Conservation (phyloP, 345 rosid species). For the Tarenaya hassleriana region DNA sequence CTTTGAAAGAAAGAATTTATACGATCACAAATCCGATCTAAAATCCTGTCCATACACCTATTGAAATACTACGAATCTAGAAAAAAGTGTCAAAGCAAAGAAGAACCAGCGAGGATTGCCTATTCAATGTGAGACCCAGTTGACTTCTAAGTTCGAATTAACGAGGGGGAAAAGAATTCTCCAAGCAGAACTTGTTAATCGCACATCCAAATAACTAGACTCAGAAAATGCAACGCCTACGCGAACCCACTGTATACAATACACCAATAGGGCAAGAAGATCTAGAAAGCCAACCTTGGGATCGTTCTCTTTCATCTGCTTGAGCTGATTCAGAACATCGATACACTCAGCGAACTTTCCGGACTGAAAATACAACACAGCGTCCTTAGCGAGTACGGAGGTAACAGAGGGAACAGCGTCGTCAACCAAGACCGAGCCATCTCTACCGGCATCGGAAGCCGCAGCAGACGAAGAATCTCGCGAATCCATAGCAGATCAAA, state of each 20-base stretch:
- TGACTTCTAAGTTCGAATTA: no score
- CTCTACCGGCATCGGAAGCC: conserved; percentile 27
- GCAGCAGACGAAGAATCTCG: conserved; percentile 38
- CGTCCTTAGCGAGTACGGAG: conserved; percentile 68
- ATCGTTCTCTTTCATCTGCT: conserved; percentile 63
- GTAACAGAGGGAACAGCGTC: conserved; percentile 36
- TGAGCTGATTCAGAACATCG: conserved; percentile 54
- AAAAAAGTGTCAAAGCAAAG: no score
- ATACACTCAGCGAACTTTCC: conserved; percentile 66
- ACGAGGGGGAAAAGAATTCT: no score
- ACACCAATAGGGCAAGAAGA: not conserved
- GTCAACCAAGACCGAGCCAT: conserved; percentile 33
- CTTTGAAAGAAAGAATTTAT: no score
- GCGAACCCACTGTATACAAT: not conserved
- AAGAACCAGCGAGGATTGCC: no score
- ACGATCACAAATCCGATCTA: no score
- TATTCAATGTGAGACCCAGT: no score
- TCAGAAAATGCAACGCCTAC: not conserved
- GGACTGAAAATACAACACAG: conserved; percentile 64
- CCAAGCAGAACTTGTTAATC: no score
- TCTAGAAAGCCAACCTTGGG: conserved; percentile 50
- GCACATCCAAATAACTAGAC: no score
- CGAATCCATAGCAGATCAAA: conserved; percentile 45
- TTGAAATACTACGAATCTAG: no score
- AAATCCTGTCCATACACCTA: no score